Base-by-base conservation (phyloP, 495 filamentous ascomycete genomes). In the Tetracladium setigerum region DNA sequence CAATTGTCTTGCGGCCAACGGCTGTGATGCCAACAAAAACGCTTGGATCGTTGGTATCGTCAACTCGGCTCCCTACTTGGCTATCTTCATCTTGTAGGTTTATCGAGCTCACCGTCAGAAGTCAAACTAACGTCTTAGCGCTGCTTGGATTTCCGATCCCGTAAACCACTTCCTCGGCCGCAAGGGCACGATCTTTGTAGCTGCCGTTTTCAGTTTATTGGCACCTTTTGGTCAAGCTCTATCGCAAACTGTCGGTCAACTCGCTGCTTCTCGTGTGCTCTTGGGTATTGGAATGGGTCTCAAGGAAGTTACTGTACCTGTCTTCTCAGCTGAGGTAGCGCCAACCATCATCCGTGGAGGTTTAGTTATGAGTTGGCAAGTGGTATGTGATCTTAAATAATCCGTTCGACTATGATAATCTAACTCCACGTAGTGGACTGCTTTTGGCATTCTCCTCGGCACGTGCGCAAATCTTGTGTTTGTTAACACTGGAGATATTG, bases 241-340 rank as follows among this genome's bases (percentile, higher is more conserved):
- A 32, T 64, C 70, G 38, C 74, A 76, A 50, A 76, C 57, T 41
- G 86, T 81, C 82, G 57, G 59, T 5, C 72, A 83, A 50, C 66
- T 85, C 4, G 69, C 84, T 19, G 55, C 71, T 17, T 69, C 63
- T 32, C 78, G 82, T 62, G 56, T 81, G 5, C 67, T 82, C 4
- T 66, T 84, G 10, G 78, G 81, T 14, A 59, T 83, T 50, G 81
- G 81, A n/a, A 84, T 85, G 80, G 81, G 81, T 8, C 53, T 72
- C 18, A 81, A 82, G 41, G 77, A 71, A 11, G 72, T 74, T 1
- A 80, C 77, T 2, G 70, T 83, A 4, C 79, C 81, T 0, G 76
- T 84, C 43, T 83, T 75, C 54, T 72, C 76, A 4, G 79, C 82
- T 12, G 82, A 86, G 57, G 76, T 73, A 37, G 64, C 71, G 1